A percentile compares a stretch with the other conserved stretches of the same genome.
phyloP scores from a whole-genome alignment of 768 basidiomycete genomes.

The Hirschioporus abietinus region DNA sequence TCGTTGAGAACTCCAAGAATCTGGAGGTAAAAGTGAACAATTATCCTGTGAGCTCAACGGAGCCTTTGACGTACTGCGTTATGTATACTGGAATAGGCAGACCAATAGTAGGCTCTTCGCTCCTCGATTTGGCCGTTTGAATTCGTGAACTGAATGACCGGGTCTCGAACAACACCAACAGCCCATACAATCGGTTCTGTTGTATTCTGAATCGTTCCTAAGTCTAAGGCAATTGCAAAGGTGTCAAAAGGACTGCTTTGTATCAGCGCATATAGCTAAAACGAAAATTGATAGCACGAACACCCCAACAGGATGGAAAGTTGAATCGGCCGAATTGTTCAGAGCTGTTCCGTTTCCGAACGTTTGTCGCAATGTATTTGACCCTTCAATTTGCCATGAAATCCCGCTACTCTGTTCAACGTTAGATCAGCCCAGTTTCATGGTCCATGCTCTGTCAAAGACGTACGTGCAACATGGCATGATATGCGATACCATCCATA shows the following conservation, averaged over 20 bases:
- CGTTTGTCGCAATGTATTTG: neutral
- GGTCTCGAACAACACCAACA: conserved; percentile 3
- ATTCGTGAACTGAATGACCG: conserved; percentile 3
- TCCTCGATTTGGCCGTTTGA: neutral
- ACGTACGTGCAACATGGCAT: neutral
- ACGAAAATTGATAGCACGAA: neutral
- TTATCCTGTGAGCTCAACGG: neutral
- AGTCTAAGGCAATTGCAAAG: conserved; percentile 1
- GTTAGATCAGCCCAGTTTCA: neutral
- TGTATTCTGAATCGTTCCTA: neutral
- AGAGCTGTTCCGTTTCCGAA: neutral
- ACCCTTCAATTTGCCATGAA: neutral
- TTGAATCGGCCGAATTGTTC: neutral
- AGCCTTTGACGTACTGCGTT: neutral
- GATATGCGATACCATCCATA: neutral
- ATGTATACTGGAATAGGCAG: neutral
- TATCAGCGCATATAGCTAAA: neutral
- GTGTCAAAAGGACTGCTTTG: neutral
- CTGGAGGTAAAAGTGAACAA: neutral
- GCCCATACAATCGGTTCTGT: neutral
- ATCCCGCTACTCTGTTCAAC: neutral
- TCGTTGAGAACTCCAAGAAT: neutral
- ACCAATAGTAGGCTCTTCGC: conserved; percentile 1
- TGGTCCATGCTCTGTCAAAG: neutral
- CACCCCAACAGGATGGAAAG: neutral